Evolutionary conservation across 225 moss, liverwort and hornwort genomes (phyloP).

Genomic region (Antitrichia curtipendula): DNA sequence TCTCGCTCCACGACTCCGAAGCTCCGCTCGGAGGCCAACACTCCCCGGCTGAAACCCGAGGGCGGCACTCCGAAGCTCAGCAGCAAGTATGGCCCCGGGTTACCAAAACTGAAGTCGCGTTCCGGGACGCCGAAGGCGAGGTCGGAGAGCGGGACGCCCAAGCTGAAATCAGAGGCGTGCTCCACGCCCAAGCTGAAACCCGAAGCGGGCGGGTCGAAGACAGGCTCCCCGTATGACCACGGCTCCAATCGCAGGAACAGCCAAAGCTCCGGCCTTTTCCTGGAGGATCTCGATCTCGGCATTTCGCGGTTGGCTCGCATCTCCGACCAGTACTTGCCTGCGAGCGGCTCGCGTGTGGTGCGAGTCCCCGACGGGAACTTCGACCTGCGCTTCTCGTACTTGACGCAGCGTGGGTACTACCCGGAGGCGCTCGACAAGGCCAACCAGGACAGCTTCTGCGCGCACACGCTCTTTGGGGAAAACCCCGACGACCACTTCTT

Average conservation of each 20-base stretch:
- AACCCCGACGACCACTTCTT: constrained; percentile 78
- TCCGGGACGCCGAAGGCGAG: constrained; percentile 3
- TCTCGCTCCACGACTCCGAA: constrained; percentile 30
- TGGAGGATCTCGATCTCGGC: constrained; percentile 46
- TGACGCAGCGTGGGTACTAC: constrained; percentile 95
- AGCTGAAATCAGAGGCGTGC: constrained; percentile 2
- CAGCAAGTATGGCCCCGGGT: background rate
- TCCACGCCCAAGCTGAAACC: constrained; percentile 6
- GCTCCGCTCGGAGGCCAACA: constrained; percentile 13
- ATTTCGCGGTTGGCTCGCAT: constrained; percentile 60
- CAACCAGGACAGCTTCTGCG: constrained; percentile 94
- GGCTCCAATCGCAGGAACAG: constrained; percentile 21
- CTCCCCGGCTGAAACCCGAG: constrained; percentile 20
- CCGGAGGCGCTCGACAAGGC: constrained; percentile 94
- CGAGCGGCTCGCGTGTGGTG: constrained; percentile 70
- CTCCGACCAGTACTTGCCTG: constrained; percentile 62
- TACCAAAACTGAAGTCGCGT: constrained; percentile 13
- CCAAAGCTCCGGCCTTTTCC: background rate
- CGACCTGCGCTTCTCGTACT: constrained; percentile 71
- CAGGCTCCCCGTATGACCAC: constrained; percentile 10
- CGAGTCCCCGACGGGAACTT: constrained; percentile 37
- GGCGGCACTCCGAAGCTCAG: constrained; percentile 12
- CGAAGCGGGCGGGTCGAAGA: constrained; percentile 3
- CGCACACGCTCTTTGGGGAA: constrained; percentile 68
- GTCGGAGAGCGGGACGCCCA: constrained; percentile 5